Evolutionary conservation across 768 basidiomycete genomes (phyloP).

Genomic region (Favolaschia claudopus): DNA sequence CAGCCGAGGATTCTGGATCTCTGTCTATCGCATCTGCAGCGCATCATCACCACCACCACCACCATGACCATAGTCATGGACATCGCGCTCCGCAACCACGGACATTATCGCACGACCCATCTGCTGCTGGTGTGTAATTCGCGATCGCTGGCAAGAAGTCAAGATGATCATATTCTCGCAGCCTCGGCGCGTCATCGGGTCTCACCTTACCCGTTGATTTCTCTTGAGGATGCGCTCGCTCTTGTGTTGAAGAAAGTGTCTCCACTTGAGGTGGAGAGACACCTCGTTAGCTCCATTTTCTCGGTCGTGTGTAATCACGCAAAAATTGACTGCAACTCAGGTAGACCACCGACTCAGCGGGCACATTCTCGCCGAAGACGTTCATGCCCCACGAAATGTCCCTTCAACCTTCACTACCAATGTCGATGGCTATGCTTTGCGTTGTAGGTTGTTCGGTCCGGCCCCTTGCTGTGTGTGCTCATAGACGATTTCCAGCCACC

Average conservation of each 20-base stretch:
- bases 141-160: not conserved
- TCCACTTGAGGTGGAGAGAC: conserved; percentile 46
- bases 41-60: conserved; percentile 29
- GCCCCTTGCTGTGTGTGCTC: not conserved
- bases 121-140: conserved; percentile 62
- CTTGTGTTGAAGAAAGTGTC: conserved; percentile 59
- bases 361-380: conserved; percentile 77
- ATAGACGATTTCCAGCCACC: conserved; percentile 51
- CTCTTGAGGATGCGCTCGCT: conserved; percentile 68
- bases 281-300: conserved; percentile 47
- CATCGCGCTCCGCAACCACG: conserved; percentile 60
- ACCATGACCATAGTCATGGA: conserved; percentile 40
- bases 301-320: not conserved
- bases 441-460: conserved; percentile 56
- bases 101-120: conserved; percentile 75
- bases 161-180: conserved; percentile 38
- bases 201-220: conserved; percentile 80
- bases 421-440: conserved; percentile 89
- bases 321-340: conserved; percentile 40
- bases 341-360: conserved; percentile 69
- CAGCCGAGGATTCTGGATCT: conserved; percentile 32
- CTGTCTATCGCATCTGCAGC: not conserved
- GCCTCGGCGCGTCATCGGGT: conserved; percentile 75
- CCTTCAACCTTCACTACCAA: conserved; percentile 76
- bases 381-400: conserved; percentile 68